Conservation (phyloP, 1,284 basidiomycete species). For the Melampsora americana region DNA sequence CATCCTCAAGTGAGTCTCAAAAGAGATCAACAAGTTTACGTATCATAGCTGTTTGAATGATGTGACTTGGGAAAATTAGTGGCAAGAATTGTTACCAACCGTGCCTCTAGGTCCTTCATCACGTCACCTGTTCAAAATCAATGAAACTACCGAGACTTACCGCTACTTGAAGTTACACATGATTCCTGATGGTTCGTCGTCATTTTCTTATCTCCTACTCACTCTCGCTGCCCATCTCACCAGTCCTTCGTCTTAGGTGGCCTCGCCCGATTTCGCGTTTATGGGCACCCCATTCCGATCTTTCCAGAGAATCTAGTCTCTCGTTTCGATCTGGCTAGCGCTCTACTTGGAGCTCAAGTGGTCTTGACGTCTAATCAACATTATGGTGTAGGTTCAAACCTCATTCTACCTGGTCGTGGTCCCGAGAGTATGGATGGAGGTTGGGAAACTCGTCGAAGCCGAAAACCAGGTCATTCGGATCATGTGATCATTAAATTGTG, state of each 20-base stretch:
- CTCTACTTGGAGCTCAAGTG: conserved; percentile 80
- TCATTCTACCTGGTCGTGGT: conserved; percentile 84
- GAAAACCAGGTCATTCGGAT: conserved; percentile 74
- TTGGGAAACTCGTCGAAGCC: conserved; percentile 93
- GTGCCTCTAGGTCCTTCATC: conserved; percentile 47
- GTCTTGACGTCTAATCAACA: conserved; percentile 75
- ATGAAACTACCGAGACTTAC: conserved; percentile 12
- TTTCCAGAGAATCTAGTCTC: conserved; percentile 51
- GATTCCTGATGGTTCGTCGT: conserved; percentile 26
- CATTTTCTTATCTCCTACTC: conserved; percentile 64
- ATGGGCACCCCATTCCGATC: conserved; percentile 57
- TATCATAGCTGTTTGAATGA: not conserved
- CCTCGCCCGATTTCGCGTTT: conserved; percentile 56
- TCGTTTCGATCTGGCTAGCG: conserved; percentile 79
- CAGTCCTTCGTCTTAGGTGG: conserved; percentile 92
- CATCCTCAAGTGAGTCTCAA: not conserved
- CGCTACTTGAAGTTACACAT: conserved; percentile 30
- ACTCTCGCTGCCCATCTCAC: conserved; percentile 69
- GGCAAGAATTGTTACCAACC: too few relatives aligned
- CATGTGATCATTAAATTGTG: conserved; percentile 87
- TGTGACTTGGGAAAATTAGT: not conserved
- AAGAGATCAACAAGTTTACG: not conserved
- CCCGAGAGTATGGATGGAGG: conserved; percentile 78
- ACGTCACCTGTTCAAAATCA: conserved; percentile 38
- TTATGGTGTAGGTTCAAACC: conserved; percentile 84